Evolutionary conservation across 2,329 filamentous ascomycete genomes (phyloP).

Genomic region (Zopfia rhizophila): DNA sequence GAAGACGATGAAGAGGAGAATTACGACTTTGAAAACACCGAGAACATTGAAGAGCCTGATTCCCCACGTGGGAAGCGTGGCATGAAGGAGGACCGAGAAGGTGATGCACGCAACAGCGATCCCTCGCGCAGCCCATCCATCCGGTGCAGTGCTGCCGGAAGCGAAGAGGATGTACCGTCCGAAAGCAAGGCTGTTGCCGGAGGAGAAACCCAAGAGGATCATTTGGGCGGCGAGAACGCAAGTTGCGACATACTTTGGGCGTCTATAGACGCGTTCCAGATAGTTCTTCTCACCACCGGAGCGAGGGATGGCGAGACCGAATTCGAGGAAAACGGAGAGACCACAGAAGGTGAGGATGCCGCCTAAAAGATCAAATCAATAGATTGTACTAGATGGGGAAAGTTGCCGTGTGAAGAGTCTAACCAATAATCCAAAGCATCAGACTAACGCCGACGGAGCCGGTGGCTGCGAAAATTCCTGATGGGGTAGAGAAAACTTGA

Average conservation of each 20-base stretch:
- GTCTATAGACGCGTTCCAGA: conserved; percentile 70
- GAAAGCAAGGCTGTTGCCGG: conserved; percentile 68
- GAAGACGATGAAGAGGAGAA: conserved; percentile 70
- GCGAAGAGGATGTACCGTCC: conserved; percentile 68
- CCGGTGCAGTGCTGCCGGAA: conserved; percentile 57
- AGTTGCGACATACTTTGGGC: conserved; percentile 68
- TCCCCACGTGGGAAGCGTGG: conserved; percentile 66
- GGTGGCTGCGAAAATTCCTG: conserved; percentile 65
- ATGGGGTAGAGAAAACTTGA: conserved; percentile 65
- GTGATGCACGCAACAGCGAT: conserved; percentile 60
- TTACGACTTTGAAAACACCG: conserved; percentile 69
- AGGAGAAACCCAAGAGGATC: conserved; percentile 70
- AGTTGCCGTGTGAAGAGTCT: conserved; percentile 6
- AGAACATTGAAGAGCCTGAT: conserved; percentile 69
- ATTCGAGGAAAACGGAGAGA: conserved; percentile 71
- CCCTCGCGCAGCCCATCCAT: conserved; percentile 67
- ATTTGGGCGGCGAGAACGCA: conserved; percentile 70
- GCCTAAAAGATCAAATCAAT: conserved; percentile 26
- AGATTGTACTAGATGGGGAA: neutral
- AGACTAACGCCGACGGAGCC: conserved; percentile 66
- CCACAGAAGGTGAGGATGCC: conserved; percentile 67
- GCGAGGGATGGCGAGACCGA: conserved; percentile 69
- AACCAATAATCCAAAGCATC: conserved; percentile 65
- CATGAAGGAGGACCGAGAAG: conserved; percentile 65
- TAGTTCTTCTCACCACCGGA: conserved; percentile 75